These are phyloP conservation scores for Pseudonectria foliicola DNA, from an alignment of 2,329 filamentous ascomycete genomes.

Conservation along the genomic window DNA sequence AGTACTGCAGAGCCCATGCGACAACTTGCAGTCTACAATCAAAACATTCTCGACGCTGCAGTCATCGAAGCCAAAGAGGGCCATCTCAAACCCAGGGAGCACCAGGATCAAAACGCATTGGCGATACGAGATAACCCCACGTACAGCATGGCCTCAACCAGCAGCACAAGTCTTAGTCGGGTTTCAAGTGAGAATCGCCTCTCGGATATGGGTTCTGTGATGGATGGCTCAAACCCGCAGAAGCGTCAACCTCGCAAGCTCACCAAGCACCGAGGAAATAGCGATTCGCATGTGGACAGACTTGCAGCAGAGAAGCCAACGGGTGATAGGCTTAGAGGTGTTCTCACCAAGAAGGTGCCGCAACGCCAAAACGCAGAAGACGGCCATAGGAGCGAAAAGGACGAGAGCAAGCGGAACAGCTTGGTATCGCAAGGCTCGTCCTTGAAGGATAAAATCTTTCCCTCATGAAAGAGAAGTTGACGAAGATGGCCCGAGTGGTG, in stretches of 20 bases:
- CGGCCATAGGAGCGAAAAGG: conserved; percentile 18
- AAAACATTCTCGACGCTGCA: conserved; percentile 20
- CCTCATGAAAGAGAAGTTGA: conserved; percentile 5
- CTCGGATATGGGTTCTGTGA: conserved; percentile 21
- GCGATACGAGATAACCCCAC: conserved; percentile 17
- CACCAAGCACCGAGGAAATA: conserved; percentile 33
- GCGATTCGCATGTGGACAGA: conserved; percentile 28
- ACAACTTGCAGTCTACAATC: conserved; percentile 26
- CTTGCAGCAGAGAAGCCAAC: conserved; percentile 11
- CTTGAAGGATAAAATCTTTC: conserved; percentile 19
- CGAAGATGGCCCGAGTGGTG: background rate
- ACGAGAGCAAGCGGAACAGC: conserved; percentile 17
- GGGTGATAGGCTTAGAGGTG: conserved; percentile 19
- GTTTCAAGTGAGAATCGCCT: conserved; percentile 28
- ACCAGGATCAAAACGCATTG: conserved; percentile 11
- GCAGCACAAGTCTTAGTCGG: conserved; percentile 18
- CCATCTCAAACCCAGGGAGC: conserved; percentile 18
- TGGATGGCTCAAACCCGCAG: conserved; percentile 18
- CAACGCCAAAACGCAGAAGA: conserved; percentile 25
- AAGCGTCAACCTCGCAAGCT: conserved; percentile 36
- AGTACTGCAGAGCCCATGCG: conserved; percentile 23
- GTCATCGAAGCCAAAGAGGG: conserved; percentile 19
- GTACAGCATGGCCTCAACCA: conserved; percentile 14
- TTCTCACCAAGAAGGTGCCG: conserved; percentile 33
- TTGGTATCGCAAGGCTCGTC: conserved; percentile 18